Base-by-base conservation (phyloP, 2,329 filamentous ascomycete species). In the Chaetomiaceae sp. region DNA sequence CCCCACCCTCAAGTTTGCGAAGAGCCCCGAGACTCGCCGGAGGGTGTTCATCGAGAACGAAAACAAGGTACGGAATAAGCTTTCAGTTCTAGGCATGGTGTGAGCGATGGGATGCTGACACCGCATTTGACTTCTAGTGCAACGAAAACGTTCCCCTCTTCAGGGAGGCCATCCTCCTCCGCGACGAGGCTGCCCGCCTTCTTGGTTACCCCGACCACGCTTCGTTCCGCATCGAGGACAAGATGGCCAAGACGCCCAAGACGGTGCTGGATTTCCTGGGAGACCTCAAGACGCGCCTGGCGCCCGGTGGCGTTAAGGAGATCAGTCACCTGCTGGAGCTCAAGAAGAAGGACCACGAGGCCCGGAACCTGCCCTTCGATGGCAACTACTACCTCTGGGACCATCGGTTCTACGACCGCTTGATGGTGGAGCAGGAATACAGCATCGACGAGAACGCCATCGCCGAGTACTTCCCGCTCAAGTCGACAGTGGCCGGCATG, bases 381-480 rank as follows among this genome's bases (percentile, higher is more conserved):
- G 81, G 78, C 43, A 82, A 82, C 59, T 89, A 91, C 67, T 92
- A 87, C 67, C 78, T 91, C 35, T 93, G 89, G 88, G 88, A 93
- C 59, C 79, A 87, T 63, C 77, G 86, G 37, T 93, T 82, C 70
- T 93, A 92, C 68, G 85, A 89, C 59, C 82, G 86, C 6, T 73
- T 91, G 64, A 85, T 90, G 79, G 80, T 90, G 34, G 86, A 92
- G 71, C 80, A 86, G 64, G 85, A 92, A 63, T 92, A 83, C 66
- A 83, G 81, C 61, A 83, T 93, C 40, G 86, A 92, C 57, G 87
- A 92, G 66, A 81, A 84, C 60, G 81, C 84, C 64, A 87, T 93
- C 62, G 83, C 88, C 9, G 86, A 93, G 68, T 93, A 91, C 69
- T 93, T 93, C 71, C 88, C 89, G 4, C 75, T 92, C 6, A 76